These are phyloP conservation scores for Phytophthora vignae DNA, from an alignment of 352 stramenopile genomes.

Conservation along the genomic window DNA sequence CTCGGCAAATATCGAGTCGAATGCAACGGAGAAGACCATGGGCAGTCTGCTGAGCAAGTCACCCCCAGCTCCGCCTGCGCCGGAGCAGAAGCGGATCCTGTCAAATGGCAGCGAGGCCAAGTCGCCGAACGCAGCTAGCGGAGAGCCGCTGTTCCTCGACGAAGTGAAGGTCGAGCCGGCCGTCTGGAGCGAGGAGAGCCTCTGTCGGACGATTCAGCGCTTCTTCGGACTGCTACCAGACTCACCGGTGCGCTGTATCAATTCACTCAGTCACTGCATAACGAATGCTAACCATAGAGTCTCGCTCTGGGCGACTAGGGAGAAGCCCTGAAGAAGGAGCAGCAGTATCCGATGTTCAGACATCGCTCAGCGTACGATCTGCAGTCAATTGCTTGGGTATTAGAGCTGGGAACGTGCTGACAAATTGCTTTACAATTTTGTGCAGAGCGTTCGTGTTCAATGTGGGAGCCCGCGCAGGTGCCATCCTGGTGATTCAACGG, in stretches of 20 bases:
- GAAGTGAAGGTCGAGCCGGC: constrained; percentile 59
- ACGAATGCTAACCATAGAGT: no score
- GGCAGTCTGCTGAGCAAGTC: constrained; percentile 26
- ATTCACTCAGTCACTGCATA: no score
- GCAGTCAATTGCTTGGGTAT: not conserved
- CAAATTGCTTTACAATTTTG: not conserved
- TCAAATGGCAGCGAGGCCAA: constrained; percentile 1
- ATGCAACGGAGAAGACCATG: constrained; percentile 25
- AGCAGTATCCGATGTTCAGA: constrained; percentile 46
- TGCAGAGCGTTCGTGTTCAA: constrained; percentile 31
- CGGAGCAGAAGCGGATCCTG: constrained; percentile 23
- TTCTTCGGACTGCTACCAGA: constrained; percentile 67
- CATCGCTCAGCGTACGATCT: constrained; percentile 35
- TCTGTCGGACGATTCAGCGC: constrained; percentile 63
- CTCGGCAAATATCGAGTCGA: not conserved
- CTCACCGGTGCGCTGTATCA: constrained; percentile 41
- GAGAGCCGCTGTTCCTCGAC: constrained; percentile 53
- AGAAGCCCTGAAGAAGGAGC: constrained; percentile 51
- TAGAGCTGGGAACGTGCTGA: not conserved
- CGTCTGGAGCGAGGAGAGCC: constrained; percentile 58
- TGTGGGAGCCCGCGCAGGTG: constrained; percentile 23
- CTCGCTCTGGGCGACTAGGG: constrained; percentile 18
- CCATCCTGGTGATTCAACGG: constrained; percentile 36
- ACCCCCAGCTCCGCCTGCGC: not conserved
- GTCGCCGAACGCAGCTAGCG: not conserved